A percentile compares a stretch with the other conserved stretches of the same genome.
Conservation (phyloP, 768 basidiomycete genomes). For the Boletus sp. region DNA sequence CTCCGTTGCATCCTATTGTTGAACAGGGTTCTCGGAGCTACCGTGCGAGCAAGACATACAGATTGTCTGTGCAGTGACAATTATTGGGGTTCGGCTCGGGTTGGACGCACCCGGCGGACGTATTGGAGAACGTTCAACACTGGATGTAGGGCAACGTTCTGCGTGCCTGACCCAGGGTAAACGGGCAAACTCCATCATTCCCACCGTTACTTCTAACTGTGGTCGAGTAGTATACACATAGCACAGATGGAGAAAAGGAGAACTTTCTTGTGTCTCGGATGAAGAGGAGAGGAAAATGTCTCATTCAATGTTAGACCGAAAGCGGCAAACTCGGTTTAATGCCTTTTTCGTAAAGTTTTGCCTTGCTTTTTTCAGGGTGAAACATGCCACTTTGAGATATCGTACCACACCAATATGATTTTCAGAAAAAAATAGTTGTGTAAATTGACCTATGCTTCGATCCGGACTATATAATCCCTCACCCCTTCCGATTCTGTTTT, state of each 20-base stretch:
- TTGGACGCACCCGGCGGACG: not conserved
- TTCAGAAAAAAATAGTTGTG: constrained; percentile 23
- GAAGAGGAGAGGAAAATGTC: not conserved
- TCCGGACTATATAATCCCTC: constrained; percentile 25
- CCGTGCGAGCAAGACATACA: not conserved
- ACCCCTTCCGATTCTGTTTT: not conserved
- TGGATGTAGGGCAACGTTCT: not conserved
- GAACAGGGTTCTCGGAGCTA: not conserved
- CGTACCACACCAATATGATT: constrained; percentile 28
- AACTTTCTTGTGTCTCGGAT: constrained; percentile 3
- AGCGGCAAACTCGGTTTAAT: not conserved
- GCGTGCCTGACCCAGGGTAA: not conserved
- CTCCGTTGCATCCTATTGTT: too few relatives aligned
- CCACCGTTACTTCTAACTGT: not conserved
- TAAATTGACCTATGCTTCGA: constrained; percentile 14
- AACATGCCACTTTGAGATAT: constrained; percentile 29
- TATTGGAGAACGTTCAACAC: not conserved
- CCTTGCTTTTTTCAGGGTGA: constrained; percentile 14
- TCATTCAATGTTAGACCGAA: not conserved
- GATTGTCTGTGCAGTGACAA: not conserved
- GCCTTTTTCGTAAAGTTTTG: not conserved
- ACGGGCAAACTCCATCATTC: not conserved
- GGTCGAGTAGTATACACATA: not conserved
- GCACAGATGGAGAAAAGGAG: not conserved
- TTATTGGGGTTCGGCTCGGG: not conserved